Evolutionary conservation across 1,284 basidiomycete genomes (phyloP).

Genomic region (Coniferiporia sulphurascens): DNA sequence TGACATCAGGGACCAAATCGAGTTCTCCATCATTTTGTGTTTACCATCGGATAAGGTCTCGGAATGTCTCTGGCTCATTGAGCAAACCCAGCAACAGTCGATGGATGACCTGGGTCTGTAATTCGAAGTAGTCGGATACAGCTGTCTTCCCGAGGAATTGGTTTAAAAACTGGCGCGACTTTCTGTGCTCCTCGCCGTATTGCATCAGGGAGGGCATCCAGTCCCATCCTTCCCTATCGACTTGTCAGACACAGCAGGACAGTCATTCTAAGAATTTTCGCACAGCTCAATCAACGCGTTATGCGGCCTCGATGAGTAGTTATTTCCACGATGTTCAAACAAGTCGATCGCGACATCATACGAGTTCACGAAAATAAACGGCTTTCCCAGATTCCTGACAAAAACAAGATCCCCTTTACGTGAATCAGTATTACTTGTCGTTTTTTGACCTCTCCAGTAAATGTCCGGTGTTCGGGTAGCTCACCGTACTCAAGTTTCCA

Average conservation of each 20-base stretch:
- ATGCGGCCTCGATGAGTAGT: slow-evolving; percentile 9
- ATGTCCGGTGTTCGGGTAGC: neutral
- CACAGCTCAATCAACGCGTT: slow-evolving; percentile 11
- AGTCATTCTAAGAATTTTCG: neutral
- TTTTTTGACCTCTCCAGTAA: neutral
- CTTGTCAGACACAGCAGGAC: neutral
- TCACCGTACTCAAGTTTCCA: slow-evolving; percentile 35
- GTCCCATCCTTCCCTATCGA: slow-evolving; percentile 3
- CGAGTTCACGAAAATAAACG: slow-evolving; percentile 11
- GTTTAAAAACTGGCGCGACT: slow-evolving; percentile 6
- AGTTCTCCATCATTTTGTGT: too few relatives aligned
- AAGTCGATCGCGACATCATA: slow-evolving; percentile 12
- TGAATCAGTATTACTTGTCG: neutral
- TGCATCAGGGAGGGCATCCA: slow-evolving; percentile 7
- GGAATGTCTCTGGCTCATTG: neutral
- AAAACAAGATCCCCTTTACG: slow-evolving; percentile 9
- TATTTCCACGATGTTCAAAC: slow-evolving; percentile 10
- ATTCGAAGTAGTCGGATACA: neutral
- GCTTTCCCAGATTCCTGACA: slow-evolving; percentile 6
- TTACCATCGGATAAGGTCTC: neutral
- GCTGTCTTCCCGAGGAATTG: slow-evolving; percentile 5
- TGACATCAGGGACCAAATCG: neutral
- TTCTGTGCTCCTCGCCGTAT: slow-evolving; percentile 8
- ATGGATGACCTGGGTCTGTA: neutral
- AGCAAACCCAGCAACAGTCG: slow-evolving; percentile 1